phyloP scores from a whole-genome alignment of 2,329 filamentous ascomycete species.

The Atkinsonella texensis region DNA sequence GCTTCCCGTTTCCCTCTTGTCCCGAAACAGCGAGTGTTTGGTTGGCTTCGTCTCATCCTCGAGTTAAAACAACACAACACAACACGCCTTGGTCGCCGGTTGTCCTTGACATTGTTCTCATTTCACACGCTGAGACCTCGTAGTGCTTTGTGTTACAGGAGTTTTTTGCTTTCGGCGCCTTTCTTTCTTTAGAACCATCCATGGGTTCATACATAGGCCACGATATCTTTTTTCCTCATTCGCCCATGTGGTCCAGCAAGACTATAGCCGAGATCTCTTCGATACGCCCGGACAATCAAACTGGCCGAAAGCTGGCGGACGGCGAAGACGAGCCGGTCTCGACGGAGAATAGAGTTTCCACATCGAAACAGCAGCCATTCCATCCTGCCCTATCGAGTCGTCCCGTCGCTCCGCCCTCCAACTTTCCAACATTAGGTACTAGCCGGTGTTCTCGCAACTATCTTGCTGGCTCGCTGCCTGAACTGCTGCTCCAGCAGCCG shows the following conservation, averaged over 20 bases:
- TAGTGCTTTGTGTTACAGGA: background rate
- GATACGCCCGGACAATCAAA: background rate
- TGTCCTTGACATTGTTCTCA: background rate
- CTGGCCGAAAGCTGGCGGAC: background rate
- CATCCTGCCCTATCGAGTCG: background rate
- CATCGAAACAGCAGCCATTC: background rate
- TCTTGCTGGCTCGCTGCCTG: slow-evolving; percentile 3
- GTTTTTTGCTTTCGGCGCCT: no score
- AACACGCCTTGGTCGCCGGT: no score
- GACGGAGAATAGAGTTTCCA: background rate
- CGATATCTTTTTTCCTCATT: background rate
- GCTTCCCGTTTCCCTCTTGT: background rate
- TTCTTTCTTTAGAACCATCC: no score
- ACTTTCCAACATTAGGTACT: background rate
- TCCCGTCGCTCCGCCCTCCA: background rate
- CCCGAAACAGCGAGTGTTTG: background rate
- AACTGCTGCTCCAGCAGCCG: background rate
- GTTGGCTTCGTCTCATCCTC: background rate
- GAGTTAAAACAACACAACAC: background rate
- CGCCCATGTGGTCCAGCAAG: background rate
- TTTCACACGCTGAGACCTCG: background rate
- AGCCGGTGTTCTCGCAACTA: slow-evolving; percentile 2
- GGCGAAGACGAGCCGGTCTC: background rate
- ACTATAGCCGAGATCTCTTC: background rate
- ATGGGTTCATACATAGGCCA: background rate